A percentile compares a stretch with the other conserved stretches of the same genome.
These are phyloP conservation scores for Phaeolepiota aurea DNA, from an alignment of 768 basidiomycete genomes.

Conservation along the genomic window DNA sequence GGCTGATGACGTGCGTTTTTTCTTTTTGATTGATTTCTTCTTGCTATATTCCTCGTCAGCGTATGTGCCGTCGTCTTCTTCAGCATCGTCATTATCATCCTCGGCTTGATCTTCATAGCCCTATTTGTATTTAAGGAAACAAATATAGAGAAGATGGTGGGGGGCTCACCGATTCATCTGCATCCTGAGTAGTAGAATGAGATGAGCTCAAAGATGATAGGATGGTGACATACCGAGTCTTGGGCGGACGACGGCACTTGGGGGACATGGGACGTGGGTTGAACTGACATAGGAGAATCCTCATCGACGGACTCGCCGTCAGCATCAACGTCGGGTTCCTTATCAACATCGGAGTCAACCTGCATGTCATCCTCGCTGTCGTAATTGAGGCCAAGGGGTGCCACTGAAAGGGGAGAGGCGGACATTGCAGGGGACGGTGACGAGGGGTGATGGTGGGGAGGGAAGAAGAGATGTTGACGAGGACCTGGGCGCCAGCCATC, in stretches of 20 bases:
- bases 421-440: conserved; percentile 16
- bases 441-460: conserved; percentile 25
- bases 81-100: conserved; percentile 53
- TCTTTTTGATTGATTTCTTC: conserved; percentile 64
- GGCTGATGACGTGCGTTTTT: conserved; percentile 45
- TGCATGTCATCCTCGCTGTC: conserved; percentile 65
- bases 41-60: conserved; percentile 68
- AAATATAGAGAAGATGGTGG: conserved; percentile 10
- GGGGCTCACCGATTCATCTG: conserved; percentile 53
- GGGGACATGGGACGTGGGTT: conserved; percentile 20
- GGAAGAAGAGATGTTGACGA: conserved; percentile 28
- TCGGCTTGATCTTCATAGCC: conserved; percentile 43
- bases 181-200: conserved; percentile 23
- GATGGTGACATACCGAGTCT: conserved; percentile 31
- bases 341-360: conserved; percentile 54
- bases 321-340: conserved; percentile 50
- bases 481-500: conserved; percentile 44
- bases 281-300: conserved; percentile 29
- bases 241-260: conserved; percentile 16
- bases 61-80: conserved; percentile 71
- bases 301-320: conserved; percentile 58
- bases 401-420: conserved; percentile 21
- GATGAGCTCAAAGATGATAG: background rate
- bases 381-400: conserved; percentile 47
- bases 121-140: conserved; percentile 19